phyloP scores from a whole-genome alignment of 345 rosid genomes.

The Hibiscus trionum region DNA sequence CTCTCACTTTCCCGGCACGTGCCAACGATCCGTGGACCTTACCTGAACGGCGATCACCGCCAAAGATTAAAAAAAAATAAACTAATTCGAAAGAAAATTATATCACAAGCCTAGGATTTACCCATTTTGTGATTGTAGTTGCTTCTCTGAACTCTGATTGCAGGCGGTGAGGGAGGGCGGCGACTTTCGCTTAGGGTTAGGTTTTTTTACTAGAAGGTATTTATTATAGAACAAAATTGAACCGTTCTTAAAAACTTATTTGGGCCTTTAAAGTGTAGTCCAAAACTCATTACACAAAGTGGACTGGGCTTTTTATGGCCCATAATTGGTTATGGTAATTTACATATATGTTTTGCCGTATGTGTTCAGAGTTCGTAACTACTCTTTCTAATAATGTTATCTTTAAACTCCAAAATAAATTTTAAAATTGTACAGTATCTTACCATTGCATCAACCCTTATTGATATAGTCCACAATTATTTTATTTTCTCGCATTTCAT shows the following conservation, averaged over 20 bases:
- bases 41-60: constrained; percentile 20
- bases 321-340: background rate
- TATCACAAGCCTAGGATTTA: background rate
- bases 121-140: background rate
- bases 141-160: background rate
- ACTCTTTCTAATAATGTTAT: no score
- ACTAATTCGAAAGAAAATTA: background rate
- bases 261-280: background rate
- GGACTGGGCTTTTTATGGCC: background rate
- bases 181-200: background rate
- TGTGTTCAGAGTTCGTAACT: no score
- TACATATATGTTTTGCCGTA: no score
- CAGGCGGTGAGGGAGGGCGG: background rate
- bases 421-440: no score
- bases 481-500: no score
- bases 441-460: no score
- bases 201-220: background rate
- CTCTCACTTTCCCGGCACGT: constrained; percentile 94
- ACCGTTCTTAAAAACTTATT: background rate
- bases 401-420: no score
- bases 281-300: background rate
- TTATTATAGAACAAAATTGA: background rate
- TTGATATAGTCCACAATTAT: no score
- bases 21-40: constrained; percentile 61
- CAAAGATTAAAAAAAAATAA: background rate